Base-by-base conservation (phyloP, 805 yeast genomes). In the Monosporozyma siamensis region DNA sequence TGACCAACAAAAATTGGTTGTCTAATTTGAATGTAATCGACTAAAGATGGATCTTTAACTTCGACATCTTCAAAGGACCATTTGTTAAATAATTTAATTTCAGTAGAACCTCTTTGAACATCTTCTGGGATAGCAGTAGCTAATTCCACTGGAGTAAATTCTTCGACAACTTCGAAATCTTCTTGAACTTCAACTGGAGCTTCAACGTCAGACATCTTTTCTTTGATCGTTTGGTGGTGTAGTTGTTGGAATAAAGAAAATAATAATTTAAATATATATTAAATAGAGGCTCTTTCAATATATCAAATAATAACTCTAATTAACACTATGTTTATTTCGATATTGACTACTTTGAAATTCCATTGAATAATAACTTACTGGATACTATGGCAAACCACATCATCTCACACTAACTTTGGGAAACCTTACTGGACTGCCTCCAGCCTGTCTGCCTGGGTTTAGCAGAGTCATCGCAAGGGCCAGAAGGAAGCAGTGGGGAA, bases 1-100 rank as follows among this genome's bases (percentile, higher is more conserved):
- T 92, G 98, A 66, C 97, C 77, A 54, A 89, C 92, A 66, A 88
- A 92, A 65, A 88, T 95, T 69, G 98, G 97, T 71, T 84, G 85
- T 74, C 94, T 84, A 75, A 92, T 77, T 78, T 90, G 97, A 64
- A 92, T 75, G 92, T 92, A 92, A 77, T 92, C 98, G 66, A 92
- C 88, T 71, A 92, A 80, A 55, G 98, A 90, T 68, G 94, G 83
- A 71, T 92, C 99, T 80, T 87, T 88, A 63, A 92, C 87, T 72
- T 89, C 92, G 65, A 92, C 92, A 51, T 87, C 97, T 73, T 89
- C 95, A 69, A 85, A 94, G 58, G 97, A 81, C 98, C 98, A 92
- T 77, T 90, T 92, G 95, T 92, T 92, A 90, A 92, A 92, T 67
- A 92, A 82, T 77, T 88, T 90, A 73, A 92, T 82, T 76, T 87